phyloP scores from a whole-genome alignment of 495 filamentous ascomycete species.

The Penicillium crystallinum region DNA sequence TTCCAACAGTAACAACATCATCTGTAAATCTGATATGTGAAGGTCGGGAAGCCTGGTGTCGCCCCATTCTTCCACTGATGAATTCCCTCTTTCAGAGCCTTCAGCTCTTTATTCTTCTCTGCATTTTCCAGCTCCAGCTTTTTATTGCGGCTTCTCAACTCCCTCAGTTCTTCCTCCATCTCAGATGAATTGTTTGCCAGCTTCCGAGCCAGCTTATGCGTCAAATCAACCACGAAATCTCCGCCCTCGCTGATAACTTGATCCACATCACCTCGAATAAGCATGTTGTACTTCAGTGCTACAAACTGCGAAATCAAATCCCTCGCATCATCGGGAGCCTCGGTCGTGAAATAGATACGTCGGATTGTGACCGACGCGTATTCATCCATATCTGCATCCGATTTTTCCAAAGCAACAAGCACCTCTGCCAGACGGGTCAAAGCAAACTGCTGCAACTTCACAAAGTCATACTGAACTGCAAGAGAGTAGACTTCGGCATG shows the following conservation, averaged over 20 bases:
- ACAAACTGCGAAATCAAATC: constrained; percentile 6
- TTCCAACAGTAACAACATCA: too few species aligned
- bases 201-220: constrained; percentile 2
- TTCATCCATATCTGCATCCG: neutral
- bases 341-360: constrained; percentile 1
- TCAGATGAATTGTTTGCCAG: neutral
- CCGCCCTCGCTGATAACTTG: constrained; percentile 1
- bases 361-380: constrained; percentile 4
- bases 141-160: neutral
- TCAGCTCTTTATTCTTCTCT: neutral
- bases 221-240: constrained; percentile 7
- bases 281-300: neutral
- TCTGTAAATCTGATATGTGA: too few species aligned
- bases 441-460: neutral
- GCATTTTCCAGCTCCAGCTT: neutral
- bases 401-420: neutral
- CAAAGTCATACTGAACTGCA: neutral
- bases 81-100: neutral
- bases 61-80: neutral
- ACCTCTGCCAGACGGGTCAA: constrained; percentile 1
- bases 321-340: neutral
- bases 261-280: neutral
- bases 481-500: constrained; percentile 9
- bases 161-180: neutral
- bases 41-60: too few species aligned